Percentiles rank a stretch among this genome's conserved stretches.
phyloP scores from a whole-genome alignment of 1,284 basidiomycete species.

The Athelia psychrophila region DNA sequence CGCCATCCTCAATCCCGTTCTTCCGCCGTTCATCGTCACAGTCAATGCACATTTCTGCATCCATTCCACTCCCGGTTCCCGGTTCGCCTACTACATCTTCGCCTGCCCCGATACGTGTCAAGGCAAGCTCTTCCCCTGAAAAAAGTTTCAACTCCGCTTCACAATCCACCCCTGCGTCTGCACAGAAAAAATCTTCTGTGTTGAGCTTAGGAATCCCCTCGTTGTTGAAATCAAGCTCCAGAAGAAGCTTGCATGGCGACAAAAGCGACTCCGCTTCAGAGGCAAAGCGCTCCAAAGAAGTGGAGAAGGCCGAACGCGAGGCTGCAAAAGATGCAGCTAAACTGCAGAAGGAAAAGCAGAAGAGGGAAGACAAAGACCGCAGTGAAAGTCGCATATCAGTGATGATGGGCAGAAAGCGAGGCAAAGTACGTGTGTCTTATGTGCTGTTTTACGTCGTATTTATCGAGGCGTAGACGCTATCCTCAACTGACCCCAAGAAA shows the following conservation, averaged over 20 bases:
- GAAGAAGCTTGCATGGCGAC: slow-evolving; percentile 74
- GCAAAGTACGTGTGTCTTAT: slow-evolving; percentile 65
- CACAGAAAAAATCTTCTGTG: slow-evolving; percentile 75
- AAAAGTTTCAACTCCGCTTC: slow-evolving; percentile 52
- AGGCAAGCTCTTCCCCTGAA: slow-evolving; percentile 44
- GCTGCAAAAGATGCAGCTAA: slow-evolving; percentile 42
- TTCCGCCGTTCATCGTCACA: slow-evolving; percentile 92
- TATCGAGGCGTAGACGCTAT: slow-evolving; percentile 63
- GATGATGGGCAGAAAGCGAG: slow-evolving; percentile 85
- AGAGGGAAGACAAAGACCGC: slow-evolving; percentile 79
- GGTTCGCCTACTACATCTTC: slow-evolving; percentile 55
- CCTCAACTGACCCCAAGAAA: slow-evolving; percentile 78
- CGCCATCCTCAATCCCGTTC: slow-evolving; percentile 94
- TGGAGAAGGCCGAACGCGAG: slow-evolving; percentile 33
- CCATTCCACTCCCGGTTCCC: slow-evolving; percentile 30
- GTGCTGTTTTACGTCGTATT: slow-evolving; percentile 12
- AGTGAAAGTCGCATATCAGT: slow-evolving; percentile 85
- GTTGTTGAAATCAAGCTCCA: slow-evolving; percentile 81
- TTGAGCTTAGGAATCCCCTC: slow-evolving; percentile 76
- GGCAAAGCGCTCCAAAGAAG: slow-evolving; percentile 32
- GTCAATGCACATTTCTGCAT: slow-evolving; percentile 65
- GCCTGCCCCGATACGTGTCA: slow-evolving; percentile 37
- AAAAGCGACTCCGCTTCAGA: slow-evolving; percentile 42
- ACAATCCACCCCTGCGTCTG: slow-evolving; percentile 51
- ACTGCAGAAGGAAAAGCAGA: slow-evolving; percentile 54